Base-by-base conservation (phyloP, 2,329 filamentous ascomycete genomes). In the Calonectria hongkongensis region DNA sequence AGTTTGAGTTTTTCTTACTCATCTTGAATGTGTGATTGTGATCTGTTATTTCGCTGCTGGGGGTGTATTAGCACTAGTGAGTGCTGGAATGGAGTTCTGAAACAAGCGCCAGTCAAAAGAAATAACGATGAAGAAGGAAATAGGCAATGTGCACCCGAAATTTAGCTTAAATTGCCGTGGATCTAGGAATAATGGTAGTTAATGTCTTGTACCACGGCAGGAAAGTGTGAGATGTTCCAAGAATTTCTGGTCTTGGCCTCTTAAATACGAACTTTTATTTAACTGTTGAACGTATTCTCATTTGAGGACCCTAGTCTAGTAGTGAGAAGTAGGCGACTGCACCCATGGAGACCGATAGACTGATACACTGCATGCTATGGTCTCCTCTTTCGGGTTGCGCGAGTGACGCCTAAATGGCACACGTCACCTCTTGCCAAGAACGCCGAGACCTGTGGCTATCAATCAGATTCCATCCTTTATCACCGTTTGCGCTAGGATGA, bases 361-460 rank as follows among this genome's bases (percentile, higher is more conserved):
- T 5, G 30, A 33, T 12, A 15, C 39, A 25, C n/a, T 10, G n/a
- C 15, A 39, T 60, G n/a, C 25, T 60, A 7, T 18, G 21, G 8
- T 21, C 39, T 25, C 27, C 25, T 8, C 25, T 41, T 39, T 60
- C 21, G 21, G 54, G 5, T 27, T 60, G 54, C 54, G 54, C 54
- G 33, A 60, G 33, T 60, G 54, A 36, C 54, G 36, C 54, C 54
- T 60, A 60, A 60, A 41, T 27, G 6, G 4, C 25, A 16, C 7
- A 27, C 58, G 58, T 39, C 30, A 58, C 25, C 65, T 56, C 48
- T 33, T 47, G 65, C 65, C 65, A 67, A 67, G 65, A 67, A 43
- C 33, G 65, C 65, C 50, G 39, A 67, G 65, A 33, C 4, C 6
- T 2, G 41, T 45, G 58, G 58, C 41, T 33, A 63, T 63, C 58